phyloP scores from a whole-genome alignment of 2,329 filamentous ascomycete genomes.

The Xylariales sp. region DNA sequence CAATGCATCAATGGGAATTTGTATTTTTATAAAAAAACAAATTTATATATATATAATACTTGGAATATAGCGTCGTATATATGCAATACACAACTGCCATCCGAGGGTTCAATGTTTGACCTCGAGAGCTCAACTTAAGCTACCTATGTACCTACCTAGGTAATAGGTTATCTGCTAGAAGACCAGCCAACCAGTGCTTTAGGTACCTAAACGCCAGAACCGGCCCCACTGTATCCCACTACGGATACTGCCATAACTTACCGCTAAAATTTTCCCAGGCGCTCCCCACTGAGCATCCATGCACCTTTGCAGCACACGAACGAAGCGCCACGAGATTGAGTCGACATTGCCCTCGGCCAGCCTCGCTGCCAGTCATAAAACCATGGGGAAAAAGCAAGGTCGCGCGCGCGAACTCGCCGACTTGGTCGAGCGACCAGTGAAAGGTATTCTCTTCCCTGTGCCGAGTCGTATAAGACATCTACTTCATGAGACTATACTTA shows the following conservation, averaged over 20 bases:
- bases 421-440: constrained; percentile 68
- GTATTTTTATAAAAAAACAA: no score
- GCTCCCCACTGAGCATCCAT: constrained; percentile 13
- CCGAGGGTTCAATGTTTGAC: no score
- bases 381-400: constrained; percentile 64
- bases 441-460: constrained; percentile 60
- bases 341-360: not conserved
- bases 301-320: constrained; percentile 25
- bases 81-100: no score
- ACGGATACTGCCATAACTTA: constrained; percentile 57
- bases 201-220: not conserved
- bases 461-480: constrained; percentile 6
- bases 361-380: constrained; percentile 46
- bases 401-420: constrained; percentile 71
- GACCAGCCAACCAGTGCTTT: no score
- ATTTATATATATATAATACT: no score
- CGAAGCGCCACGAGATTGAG: not conserved
- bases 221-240: constrained; percentile 2
- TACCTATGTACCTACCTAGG: no score
- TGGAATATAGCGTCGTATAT: no score
- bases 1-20: no score
- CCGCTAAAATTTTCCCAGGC: constrained; percentile 64
- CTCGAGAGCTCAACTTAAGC: no score
- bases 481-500: constrained; percentile 31
- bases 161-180: no score